A percentile compares a stretch with the other conserved stretches of the same genome.
Conservation (phyloP, 306 rosid genomes). For the Medicago lupulina region DNA sequence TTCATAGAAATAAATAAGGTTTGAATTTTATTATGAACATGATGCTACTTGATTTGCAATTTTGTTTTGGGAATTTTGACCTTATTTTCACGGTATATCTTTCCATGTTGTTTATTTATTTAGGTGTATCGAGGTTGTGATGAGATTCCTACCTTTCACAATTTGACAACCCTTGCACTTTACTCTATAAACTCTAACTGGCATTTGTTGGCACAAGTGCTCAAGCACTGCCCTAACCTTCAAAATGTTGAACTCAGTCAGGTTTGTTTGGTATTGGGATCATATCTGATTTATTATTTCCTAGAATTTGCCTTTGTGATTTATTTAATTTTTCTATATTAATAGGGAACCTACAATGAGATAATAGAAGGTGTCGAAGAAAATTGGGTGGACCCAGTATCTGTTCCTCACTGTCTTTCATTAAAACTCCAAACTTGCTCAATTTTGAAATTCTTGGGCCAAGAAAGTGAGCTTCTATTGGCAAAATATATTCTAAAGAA, state of each 20-base stretch:
- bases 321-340: not conserved
- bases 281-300: not conserved
- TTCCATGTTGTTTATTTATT: not conserved
- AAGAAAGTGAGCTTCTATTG: not conserved
- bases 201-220: not conserved
- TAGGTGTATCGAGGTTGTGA: not conserved
- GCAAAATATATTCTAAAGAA: constrained; percentile 9
- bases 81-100: not conserved
- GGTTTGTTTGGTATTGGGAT: not conserved
- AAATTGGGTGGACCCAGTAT: not conserved
- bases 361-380: no score
- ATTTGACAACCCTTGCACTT: not conserved
- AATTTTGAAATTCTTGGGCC: not conserved
- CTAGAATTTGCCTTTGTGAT: not conserved
- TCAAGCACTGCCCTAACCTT: not conserved
- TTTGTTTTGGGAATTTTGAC: not conserved
- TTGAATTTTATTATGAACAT: not conserved
- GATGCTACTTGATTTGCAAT: not conserved
- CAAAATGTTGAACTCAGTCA: not conserved
- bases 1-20: not conserved
- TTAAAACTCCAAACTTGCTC: not conserved
- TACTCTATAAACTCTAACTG: not conserved
- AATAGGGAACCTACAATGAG: no score
- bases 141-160: not conserved
- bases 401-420: not conserved